Base-by-base conservation (phyloP, 2,329 filamentous ascomycete species). In the Cladosporium phlei region DNA sequence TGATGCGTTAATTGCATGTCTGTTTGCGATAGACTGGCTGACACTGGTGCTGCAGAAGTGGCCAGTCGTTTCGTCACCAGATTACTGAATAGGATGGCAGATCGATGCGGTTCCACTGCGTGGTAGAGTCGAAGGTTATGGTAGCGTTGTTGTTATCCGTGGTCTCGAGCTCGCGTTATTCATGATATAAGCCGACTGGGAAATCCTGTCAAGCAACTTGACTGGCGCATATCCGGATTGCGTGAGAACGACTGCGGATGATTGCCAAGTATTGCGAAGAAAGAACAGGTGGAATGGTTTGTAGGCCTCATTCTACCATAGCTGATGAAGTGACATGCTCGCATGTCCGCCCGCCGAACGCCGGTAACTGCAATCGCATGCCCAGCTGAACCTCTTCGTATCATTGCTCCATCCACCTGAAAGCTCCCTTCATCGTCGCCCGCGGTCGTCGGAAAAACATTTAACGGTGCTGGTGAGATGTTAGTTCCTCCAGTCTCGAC, bases 381-480 rank as follows among this genome's bases (percentile, higher is more conserved):
- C 42, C 42, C 42, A 37, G 42, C 42, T 27, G 42, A 35, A 25
- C 37, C 37, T 22, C 22, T 37, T 21, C 32, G 29, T 45, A 24
- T 45, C 42, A 34, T 37, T 45, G 42, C 42, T 28, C 42, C 42
- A 45, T 45, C 42, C 42, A 45, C 42, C 46, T 48, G 46, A 34
- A 35, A 28, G 25, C 30, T 47, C 49, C 29, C 44, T 45, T 46
- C 45, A 35, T 46, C 42, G 43, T 48, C 30, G 48, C 46, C 17
- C 21, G 32, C 14, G 25, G 28, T 28, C n/a, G 44, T n/a, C n/a
- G n/a, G n/a, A n/a, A n/a, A 48, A 33, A 46, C 48, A 52, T 62
- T 60, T 60, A 65, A 39, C 62, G 61, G 61, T 63, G 61, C 62
- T 65, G 52, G 37, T 10, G 25, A 8, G 19, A 4, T 22, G 29